A percentile compares a stretch with the other conserved stretches of the same genome.
phyloP scores from a whole-genome alignment of 345 rosid genomes.

The Triadica sebifera region DNA sequence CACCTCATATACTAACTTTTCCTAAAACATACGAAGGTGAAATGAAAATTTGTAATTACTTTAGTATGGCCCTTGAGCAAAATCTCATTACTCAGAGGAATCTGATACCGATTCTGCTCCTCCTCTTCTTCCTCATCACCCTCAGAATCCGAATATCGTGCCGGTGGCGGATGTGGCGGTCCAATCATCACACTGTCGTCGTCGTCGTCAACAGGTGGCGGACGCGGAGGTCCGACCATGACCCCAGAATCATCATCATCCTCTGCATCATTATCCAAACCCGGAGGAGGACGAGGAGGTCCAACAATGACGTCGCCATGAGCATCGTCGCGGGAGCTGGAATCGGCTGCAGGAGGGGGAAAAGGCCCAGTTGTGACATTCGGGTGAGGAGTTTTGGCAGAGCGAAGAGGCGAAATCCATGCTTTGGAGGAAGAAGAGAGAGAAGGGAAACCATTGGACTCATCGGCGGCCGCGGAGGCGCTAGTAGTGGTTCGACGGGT shows the following conservation, averaged over 20 bases:
- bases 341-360: slow-evolving; percentile 8
- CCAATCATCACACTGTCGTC: slow-evolving; percentile 28
- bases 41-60: slow-evolving; percentile 45
- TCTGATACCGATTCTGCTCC: slow-evolving; percentile 54
- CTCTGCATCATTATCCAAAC: slow-evolving; percentile 21
- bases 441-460: slow-evolving; percentile 40
- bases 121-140: slow-evolving; percentile 39
- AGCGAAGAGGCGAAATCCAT: slow-evolving; percentile 49
- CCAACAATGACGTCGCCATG: slow-evolving; percentile 14
- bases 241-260: slow-evolving; percentile 31
- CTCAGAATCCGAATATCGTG: slow-evolving; percentile 38
- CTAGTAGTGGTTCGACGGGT: slow-evolving; percentile 57
- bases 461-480: slow-evolving; percentile 6
- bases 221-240: slow-evolving; percentile 26
- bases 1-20: background rate
- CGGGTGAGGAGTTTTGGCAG: slow-evolving; percentile 34
- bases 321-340: slow-evolving; percentile 1
- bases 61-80: slow-evolving; percentile 83
- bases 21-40: background rate
- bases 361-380: slow-evolving; percentile 29
- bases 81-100: slow-evolving; percentile 84
- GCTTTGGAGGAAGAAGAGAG: slow-evolving; percentile 54
- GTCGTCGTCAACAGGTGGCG: slow-evolving; percentile 9
- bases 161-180: slow-evolving; percentile 34
- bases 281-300: slow-evolving; percentile 29